phyloP scores from a whole-genome alignment of 768 basidiomycete genomes.

The Terana coerulea region DNA sequence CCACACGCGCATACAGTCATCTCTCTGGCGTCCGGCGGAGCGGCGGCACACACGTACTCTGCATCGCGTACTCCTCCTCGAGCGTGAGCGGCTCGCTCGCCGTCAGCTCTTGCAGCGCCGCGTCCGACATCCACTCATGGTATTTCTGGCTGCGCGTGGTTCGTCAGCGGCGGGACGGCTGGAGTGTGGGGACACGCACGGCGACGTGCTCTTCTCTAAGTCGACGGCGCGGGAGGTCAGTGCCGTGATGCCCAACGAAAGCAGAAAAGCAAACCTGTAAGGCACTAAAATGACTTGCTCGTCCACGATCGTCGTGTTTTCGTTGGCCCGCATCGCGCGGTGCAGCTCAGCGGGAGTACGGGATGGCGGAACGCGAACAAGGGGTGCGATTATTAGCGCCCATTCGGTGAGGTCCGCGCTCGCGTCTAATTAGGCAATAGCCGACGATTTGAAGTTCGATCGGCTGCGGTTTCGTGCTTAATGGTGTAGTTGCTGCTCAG shows the following conservation, averaged over 20 bases:
- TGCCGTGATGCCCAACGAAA: neutral
- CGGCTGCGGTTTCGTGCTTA: too few relatives aligned
- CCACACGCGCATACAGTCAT: neutral
- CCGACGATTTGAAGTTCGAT: too few relatives aligned
- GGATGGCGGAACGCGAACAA: too few relatives aligned
- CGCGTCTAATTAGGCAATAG: too few relatives aligned
- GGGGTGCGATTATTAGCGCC: too few relatives aligned
- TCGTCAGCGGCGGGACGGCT: neutral
- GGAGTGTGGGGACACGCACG: conserved; percentile 13
- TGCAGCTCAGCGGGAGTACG: too few relatives aligned
- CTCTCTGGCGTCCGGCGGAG: neutral
- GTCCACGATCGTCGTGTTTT: conserved; percentile 61
- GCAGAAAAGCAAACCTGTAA: conserved; percentile 46
- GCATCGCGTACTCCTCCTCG: conserved; percentile 87
- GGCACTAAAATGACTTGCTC: conserved; percentile 73
- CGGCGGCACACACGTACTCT: conserved; percentile 45
- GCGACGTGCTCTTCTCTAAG: conserved; percentile 41
- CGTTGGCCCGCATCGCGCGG: conserved; percentile 61
- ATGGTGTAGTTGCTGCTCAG: too few relatives aligned
- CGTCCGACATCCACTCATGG: conserved; percentile 83
- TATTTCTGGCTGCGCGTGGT: conserved; percentile 54
- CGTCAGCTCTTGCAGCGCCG: conserved; percentile 68
- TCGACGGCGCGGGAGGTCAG: neutral
- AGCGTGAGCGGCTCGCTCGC: conserved; percentile 81
- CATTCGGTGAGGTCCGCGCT: too few relatives aligned